Conservation (phyloP, 768 basidiomycete genomes). For the Mycena crocata region DNA sequence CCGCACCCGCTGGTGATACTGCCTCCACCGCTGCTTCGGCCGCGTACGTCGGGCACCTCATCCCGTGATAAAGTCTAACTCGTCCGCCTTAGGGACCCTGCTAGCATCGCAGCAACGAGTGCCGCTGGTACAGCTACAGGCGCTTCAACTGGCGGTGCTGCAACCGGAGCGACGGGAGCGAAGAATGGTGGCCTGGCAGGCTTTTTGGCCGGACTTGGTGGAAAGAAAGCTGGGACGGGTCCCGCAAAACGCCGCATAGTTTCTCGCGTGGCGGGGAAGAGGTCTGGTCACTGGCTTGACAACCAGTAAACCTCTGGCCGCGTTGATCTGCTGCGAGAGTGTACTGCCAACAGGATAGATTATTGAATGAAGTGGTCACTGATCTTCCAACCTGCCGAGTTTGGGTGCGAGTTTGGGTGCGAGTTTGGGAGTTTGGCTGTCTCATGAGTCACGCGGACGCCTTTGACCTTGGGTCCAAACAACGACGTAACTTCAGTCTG, state of each 20-base stretch:
- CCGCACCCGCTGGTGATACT: conserved; percentile 2
- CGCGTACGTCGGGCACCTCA: background rate
- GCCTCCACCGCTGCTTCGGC: background rate
- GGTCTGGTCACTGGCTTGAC: conserved; percentile 31
- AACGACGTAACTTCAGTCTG: background rate
- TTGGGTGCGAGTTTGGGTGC: too few relatives aligned
- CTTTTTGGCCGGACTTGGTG: conserved; percentile 1
- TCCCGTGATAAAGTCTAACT: background rate
- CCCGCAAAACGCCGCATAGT: conserved; percentile 25
- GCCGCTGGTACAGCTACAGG: background rate
- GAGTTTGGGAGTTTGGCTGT: too few relatives aligned
- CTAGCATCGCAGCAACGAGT: background rate
- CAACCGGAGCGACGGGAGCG: background rate
- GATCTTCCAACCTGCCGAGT: too few relatives aligned
- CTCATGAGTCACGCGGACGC: too few relatives aligned
- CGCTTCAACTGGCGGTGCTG: background rate
- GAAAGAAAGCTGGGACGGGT: background rate
- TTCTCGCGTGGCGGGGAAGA: conserved; percentile 31
- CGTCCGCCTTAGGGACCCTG: background rate
- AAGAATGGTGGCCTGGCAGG: conserved; percentile 18
- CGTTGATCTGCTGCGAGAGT: background rate
- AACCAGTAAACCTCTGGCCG: conserved; percentile 19
- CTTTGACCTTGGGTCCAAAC: background rate
- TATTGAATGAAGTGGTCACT: conserved; percentile 32
- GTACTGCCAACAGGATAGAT: background rate